Percentiles rank a stretch among this genome's conserved stretches.
Evolutionary conservation across 495 filamentous ascomycete genomes (phyloP).

Genomic region (Daldinia concentrica): DNA sequence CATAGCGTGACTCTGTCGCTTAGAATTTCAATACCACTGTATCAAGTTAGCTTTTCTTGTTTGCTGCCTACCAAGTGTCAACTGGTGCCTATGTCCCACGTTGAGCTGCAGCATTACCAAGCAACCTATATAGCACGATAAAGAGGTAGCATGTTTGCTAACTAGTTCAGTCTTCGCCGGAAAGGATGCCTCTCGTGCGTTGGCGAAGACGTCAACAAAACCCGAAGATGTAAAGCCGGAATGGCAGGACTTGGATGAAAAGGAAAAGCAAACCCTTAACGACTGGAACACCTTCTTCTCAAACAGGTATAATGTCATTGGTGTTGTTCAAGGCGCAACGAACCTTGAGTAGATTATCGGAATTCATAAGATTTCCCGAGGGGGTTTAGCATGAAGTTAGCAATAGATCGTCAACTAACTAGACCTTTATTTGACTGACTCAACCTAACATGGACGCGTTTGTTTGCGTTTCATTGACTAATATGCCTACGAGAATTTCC

Average conservation of each 20-base stretch:
- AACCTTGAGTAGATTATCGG: constrained; percentile 50
- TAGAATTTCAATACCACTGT: neutral
- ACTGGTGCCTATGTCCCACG: constrained; percentile 19
- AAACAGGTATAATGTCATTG: constrained; percentile 94
- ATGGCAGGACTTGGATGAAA: constrained; percentile 86
- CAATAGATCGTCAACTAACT: neutral
- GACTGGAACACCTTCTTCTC: constrained; percentile 97
- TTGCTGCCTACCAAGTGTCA: constrained; percentile 17
- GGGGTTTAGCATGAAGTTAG: neutral
- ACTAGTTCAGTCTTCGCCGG: constrained; percentile 82
- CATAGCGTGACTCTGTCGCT: neutral
- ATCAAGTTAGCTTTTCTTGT: constrained; percentile 12
- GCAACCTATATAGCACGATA: constrained; percentile 1
- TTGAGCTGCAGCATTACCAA: constrained; percentile 20
- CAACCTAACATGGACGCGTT: neutral
- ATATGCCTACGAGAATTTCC: neutral
- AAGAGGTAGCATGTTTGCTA: constrained; percentile 32
- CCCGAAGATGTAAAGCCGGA: constrained; percentile 82
- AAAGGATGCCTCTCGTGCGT: constrained; percentile 90
- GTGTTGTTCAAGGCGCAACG: constrained; percentile 71
- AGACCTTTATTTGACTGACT: constrained; percentile 1
- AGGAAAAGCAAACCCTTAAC: constrained; percentile 81
- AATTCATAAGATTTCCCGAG: neutral
- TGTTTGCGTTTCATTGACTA: neutral
- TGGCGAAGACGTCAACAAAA: constrained; percentile 87